These are phyloP conservation scores for Euphorbia corollata DNA, from an alignment of 441 rosid species.

Conservation along the genomic window DNA sequence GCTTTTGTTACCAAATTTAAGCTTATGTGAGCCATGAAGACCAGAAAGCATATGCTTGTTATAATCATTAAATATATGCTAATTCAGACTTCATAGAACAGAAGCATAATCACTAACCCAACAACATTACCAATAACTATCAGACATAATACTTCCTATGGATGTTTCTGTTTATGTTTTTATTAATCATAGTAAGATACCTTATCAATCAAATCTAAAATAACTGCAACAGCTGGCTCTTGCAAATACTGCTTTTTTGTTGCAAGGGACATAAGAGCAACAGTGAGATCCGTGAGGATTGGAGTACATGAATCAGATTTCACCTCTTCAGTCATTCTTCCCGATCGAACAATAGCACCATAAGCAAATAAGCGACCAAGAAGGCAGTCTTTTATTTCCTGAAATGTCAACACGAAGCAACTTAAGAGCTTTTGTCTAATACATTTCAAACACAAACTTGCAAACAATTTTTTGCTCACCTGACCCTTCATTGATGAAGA, in stretches of 20 bases:
- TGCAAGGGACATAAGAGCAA: slow-evolving; percentile 57
- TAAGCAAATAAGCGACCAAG: slow-evolving; percentile 43
- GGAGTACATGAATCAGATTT: slow-evolving; percentile 43
- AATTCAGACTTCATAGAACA: not conserved
- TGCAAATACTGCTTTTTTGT: slow-evolving; percentile 78
- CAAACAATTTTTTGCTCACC: slow-evolving; percentile 36
- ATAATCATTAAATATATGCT: not conserved
- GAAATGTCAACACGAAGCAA: slow-evolving; percentile 15
- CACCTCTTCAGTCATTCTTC: slow-evolving; percentile 60
- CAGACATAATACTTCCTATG: not conserved
- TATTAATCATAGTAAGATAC: slow-evolving; percentile 28
- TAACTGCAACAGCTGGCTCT: slow-evolving; percentile 72
- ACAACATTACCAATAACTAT: not conserved
- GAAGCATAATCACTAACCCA: not conserved
- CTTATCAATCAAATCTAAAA: slow-evolving; percentile 67
- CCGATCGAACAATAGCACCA: slow-evolving; percentile 78
- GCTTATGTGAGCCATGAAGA: not conserved
- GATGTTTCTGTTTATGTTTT: not conserved
- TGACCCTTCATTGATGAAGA: slow-evolving; percentile 84
- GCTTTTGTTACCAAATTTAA: not conserved
- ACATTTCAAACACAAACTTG: slow-evolving; percentile 14
- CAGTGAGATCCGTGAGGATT: slow-evolving; percentile 50
- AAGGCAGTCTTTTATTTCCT: too few relatives aligned
- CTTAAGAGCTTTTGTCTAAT: slow-evolving; percentile 8
- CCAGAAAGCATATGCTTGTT: not conserved